phyloP scores from a whole-genome alignment of 192 early-diverging fungal genomes.

The Coemansia sp. region DNA sequence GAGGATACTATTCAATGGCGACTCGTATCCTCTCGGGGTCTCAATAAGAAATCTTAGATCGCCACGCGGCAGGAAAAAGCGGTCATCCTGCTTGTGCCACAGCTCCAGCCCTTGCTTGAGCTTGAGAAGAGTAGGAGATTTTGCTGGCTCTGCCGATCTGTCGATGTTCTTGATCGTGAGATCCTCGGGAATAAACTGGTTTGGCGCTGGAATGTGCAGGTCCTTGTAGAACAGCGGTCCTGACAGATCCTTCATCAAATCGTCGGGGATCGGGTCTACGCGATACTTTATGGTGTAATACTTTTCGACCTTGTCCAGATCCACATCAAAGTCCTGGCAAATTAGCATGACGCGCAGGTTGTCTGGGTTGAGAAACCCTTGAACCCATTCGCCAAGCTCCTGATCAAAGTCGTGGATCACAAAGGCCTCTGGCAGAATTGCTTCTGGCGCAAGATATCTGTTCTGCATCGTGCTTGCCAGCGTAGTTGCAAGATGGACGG shows the following conservation, averaged over 20 bases:
- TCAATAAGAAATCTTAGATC: conserved; percentile 70
- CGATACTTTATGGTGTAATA: conserved; percentile 86
- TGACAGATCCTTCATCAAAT: conserved; percentile 47
- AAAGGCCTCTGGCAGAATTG: conserved; percentile 68
- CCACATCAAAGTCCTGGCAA: conserved; percentile 46
- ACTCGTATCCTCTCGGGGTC: conserved; percentile 77
- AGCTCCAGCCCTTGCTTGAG: conserved; percentile 56
- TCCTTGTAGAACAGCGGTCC: conserved; percentile 39
- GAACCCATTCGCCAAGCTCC: conserved; percentile 62
- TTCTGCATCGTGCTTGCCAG: conserved; percentile 80
- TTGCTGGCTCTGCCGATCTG: conserved; percentile 4
- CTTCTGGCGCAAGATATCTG: conserved; percentile 64
- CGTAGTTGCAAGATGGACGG: conserved; percentile 65
- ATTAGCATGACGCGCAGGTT: conserved; percentile 63
- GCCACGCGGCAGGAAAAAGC: conserved; percentile 88
- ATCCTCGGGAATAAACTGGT: conserved; percentile 85
- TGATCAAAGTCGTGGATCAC: conserved; percentile 70
- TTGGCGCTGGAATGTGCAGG: conserved; percentile 41
- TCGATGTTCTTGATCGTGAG: conserved; percentile 64
- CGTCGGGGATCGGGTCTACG: conserved; percentile 59
- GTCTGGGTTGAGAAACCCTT: conserved; percentile 62
- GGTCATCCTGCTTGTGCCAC: conserved; percentile 97
- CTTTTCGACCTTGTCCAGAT: conserved; percentile 61
- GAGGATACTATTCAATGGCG: conserved; percentile 70
- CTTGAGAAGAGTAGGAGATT: conserved; percentile 35